phyloP scores from a whole-genome alignment of 164 flowering plant genomes.

The Umbellularia californica region DNA sequence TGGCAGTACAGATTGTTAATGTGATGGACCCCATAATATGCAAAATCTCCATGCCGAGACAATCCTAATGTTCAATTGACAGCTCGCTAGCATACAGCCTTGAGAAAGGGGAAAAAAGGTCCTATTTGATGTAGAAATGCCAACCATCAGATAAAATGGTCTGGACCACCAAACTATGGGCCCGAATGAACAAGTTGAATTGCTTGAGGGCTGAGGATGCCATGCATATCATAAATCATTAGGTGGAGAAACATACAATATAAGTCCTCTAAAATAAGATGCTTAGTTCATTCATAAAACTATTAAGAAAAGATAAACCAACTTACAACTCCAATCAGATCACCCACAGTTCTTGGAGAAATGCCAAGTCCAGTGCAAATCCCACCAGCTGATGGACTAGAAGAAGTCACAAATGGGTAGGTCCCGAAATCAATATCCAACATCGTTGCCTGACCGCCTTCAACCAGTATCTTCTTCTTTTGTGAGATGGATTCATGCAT shows the following conservation, averaged over 20 bases:
- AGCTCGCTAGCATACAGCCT: not conserved
- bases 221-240: not conserved
- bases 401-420: slow-evolving; percentile 94
- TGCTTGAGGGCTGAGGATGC: not conserved
- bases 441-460: slow-evolving; percentile 99
- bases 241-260: not conserved
- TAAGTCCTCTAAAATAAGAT: not conserved
- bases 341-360: slow-evolving; percentile 85
- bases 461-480: slow-evolving; percentile 83
- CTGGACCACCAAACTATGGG: not conserved
- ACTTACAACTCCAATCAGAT: slow-evolving; percentile 89
- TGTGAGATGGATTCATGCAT: slow-evolving; percentile 70
- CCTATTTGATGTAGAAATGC: not conserved
- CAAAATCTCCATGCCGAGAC: not conserved
- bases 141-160: not conserved
- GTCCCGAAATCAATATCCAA: slow-evolving; percentile 97
- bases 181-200: not conserved
- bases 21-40: not conserved
- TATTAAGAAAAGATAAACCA: not conserved
- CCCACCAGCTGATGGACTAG: slow-evolving; percentile 98
- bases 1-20: not conserved
- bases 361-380: slow-evolving; percentile 97
- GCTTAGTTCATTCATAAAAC: not conserved
- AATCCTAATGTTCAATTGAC: not conserved
- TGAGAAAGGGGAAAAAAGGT: no score